Base-by-base conservation (phyloP, 345 rosid species). In the Durio zibethinus region DNA sequence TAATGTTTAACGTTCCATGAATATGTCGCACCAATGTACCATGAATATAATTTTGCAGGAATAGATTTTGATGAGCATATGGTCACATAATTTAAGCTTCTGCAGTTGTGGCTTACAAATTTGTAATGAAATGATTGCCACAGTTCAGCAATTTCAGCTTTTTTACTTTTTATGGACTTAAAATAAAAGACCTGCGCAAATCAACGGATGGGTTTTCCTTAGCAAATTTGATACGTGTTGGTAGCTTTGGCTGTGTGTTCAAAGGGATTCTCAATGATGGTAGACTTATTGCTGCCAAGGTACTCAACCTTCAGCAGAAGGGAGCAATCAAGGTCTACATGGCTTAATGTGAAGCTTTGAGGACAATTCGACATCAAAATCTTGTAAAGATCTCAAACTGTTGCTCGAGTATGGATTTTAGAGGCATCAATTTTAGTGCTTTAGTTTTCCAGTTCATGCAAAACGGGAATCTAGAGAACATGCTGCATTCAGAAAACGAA, bases 211-310 rank as follows among this genome's bases (percentile, higher is more conserved):
- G 69, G 5, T 77, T 80, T 65, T 53, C 83, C 0, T 15, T 56
- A 0, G 40, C n/a, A 1, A 80, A 79, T 16, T 23, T 77, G 54
- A 20, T 80, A 11, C 81, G 83, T 7, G 29, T 50, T 5, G 85
- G 85, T 21, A 73, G 77, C 33, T 83, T 74, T 40, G 81, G 81
- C 9, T 59, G 65, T 31, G 79, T 77, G 7, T 80, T 65, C 74
- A 76, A 50, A 76, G 82, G 78, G 59, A 45, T 42, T 25, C 72
- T 79, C 12, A 23, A 65, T n/a, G n/a, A n/a, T n/a, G n/a, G n/a
- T n/a, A n/a, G n/a, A n/a, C n/a, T n/a, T n/a, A n/a, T n/a, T n/a
- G 82, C 80, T 0, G 69, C 71, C 4, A 82, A 82, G 36, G 82
- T 79, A 3, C 42, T 79, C 33, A 79, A 72, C 11, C 79, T 76